Evolutionary conservation across 176 grass and related monocot genomes (phyloP), one percentile per base, ranked within the genome.

Genomic region (Stipa capillata): DNA sequence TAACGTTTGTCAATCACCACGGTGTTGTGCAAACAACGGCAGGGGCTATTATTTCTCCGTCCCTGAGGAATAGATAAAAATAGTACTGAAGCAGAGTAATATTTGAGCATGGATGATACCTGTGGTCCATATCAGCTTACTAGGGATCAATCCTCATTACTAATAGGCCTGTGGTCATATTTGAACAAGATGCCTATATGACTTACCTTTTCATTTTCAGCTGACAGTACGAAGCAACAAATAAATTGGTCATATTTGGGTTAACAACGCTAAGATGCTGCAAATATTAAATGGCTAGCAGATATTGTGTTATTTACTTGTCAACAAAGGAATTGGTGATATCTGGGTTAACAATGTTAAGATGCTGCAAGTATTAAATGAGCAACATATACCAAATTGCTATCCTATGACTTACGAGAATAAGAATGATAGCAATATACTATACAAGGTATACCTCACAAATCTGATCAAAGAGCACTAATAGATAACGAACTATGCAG

Each of bases 391-490:
- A 61, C 57, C n/a, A 57, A 21, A 55, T 69, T 77, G 18, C 72
- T 44, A 48, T 47, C 31, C 3, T 82, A 27, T 1, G 36, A 69
- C 65, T 33, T 54, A n/a, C n/a, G 49, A 70, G 50, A 80, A 69
- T 69, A 41, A 56, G 53, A 71, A 72, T 18, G 31, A 33, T 18
- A n/a, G 48, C 48, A n/a, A 43, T 54, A 35, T 52, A 69, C 1
- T n/a, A 60, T 14, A 85, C 54, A n/a, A 49, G 53, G 43, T 64
- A 79, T 78, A 64, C 7, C 55, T 63, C 31, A 24, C 45, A 79
- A 42, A 65, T 65, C 55, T 44, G 34, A 45, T 28, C 41, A 65
- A 72, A 42, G 45, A 73, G n/a, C 53, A 65, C 15, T 21, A 67
- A 24, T 32, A 13, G 6, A 63, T 34, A 79, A n/a, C n/a, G 64